Conservation (phyloP, 164 flowering plant genomes). For the Tetracentron sinense region DNA sequence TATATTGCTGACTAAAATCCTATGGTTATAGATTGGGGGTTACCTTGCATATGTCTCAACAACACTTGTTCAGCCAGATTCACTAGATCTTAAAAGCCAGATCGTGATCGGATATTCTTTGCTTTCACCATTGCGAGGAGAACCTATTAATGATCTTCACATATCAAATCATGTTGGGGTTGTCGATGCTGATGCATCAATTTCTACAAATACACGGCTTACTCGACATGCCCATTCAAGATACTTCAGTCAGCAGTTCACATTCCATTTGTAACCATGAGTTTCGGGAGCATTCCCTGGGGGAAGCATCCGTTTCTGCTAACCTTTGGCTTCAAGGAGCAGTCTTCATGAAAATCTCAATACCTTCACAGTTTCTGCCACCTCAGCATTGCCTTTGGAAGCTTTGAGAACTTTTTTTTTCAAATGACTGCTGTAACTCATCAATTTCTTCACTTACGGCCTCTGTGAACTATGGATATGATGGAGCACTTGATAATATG, state of each 20-base stretch:
- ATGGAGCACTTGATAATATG: conserved; percentile 11
- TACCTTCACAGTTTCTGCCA: conserved; percentile 16
- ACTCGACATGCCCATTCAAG: conserved; percentile 13
- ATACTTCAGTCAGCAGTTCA: conserved; percentile 13
- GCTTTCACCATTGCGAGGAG: conserved; percentile 32
- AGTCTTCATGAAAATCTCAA: conserved; percentile 31
- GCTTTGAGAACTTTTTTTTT: conserved; percentile 20
- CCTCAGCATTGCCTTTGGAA: conserved; percentile 30
- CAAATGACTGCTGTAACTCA: conserved; percentile 23
- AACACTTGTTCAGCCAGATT: conserved; percentile 27
- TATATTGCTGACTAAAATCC: conserved; percentile 22
- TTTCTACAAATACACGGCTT: conserved; percentile 15
- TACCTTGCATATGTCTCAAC: conserved; percentile 23
- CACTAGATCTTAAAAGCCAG: conserved; percentile 28
- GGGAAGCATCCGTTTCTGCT: background rate
- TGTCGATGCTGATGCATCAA: conserved; percentile 15
- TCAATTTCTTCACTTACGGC: conserved; percentile 30
- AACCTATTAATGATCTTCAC: conserved; percentile 10
- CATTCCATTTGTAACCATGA: conserved; percentile 1
- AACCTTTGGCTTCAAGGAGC: conserved; percentile 9
- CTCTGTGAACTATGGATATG: conserved; percentile 24
- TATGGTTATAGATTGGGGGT: conserved; percentile 28
- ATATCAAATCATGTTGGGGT: conserved; percentile 11
- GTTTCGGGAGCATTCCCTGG: too few relatives aligned
- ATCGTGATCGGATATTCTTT: conserved; percentile 35